Evolutionary conservation across 202 grass and related monocot species (phyloP).

Genomic region (Setaria viridis): DNA sequence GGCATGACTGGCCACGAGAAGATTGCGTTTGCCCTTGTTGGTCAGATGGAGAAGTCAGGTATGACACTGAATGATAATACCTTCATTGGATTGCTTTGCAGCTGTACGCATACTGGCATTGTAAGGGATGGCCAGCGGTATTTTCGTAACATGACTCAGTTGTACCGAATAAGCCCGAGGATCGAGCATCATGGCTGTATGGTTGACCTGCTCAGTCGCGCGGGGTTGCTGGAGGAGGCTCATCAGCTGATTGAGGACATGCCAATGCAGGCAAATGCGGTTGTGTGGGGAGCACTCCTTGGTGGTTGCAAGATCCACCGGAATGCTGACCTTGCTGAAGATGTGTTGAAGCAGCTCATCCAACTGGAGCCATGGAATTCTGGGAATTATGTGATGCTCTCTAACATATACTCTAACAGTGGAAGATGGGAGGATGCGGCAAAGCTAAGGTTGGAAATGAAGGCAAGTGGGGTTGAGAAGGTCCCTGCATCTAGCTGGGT

Average conservation of each 20-base stretch:
- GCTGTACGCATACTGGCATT: conserved; percentile 67
- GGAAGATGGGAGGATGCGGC: conserved; percentile 67
- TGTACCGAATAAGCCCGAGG: conserved; percentile 54
- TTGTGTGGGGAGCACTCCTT: conserved; percentile 66
- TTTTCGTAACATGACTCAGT: conserved; percentile 55
- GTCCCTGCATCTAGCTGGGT: conserved; percentile 66
- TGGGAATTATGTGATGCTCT: conserved; percentile 67
- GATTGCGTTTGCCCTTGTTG: conserved; percentile 55
- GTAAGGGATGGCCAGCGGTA: conserved; percentile 62
- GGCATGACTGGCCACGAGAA: conserved; percentile 63
- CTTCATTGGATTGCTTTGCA: conserved; percentile 71
- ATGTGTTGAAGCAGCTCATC: conserved; percentile 66
- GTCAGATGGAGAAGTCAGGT: conserved; percentile 59
- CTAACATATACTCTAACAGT: conserved; percentile 67
- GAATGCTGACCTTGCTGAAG: conserved; percentile 46
- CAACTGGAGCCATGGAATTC: conserved; percentile 59
- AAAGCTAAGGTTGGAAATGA: conserved; percentile 64
- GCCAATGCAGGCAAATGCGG: conserved; percentile 67
- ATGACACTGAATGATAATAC: conserved; percentile 59
- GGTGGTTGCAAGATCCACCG: conserved; percentile 69
- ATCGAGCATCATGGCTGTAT: conserved; percentile 71
- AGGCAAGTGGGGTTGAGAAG: conserved; percentile 57
- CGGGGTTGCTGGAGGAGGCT: conserved; percentile 65
- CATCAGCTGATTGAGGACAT: conserved; percentile 58
- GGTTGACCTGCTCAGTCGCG: conserved; percentile 63